Base-by-base conservation (phyloP, 2,329 filamentous ascomycete genomes). In the Neurospora sp. region DNA sequence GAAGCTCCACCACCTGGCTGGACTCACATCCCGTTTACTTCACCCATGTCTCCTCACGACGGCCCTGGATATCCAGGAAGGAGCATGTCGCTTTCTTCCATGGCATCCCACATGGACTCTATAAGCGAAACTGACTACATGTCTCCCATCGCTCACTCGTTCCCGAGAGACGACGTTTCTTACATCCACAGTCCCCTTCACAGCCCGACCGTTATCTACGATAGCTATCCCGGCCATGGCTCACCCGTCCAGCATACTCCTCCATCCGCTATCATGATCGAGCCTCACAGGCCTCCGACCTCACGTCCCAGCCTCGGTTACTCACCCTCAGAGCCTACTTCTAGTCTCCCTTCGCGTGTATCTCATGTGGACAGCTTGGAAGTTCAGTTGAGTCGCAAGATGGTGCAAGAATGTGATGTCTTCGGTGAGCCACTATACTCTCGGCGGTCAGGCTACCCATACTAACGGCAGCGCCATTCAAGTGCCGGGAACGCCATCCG, bases 121-220 rank as follows among this genome's bases (percentile, higher is more conserved):
- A 82, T 89, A 69, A 88, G 86, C 76, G 87, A 89, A 36, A 83
- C 86, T 70, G 87, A 89, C 75, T 89, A 89, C 79, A 72, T 88
- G 81, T 84, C 84, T 72, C 79, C 86, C 8, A 82, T 89, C 73
- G 84, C 83, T 77, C 87, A 88, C 68, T 81, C 83, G 1, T 85
- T 83, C 72, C 80, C 80, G 1, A 76, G 85, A 72, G 87, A 89
- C 37, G 87, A 89, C 23, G 79, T 87, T 33, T 81, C 84, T 2
- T 88, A 85, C 74, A 80, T 62, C 15, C 52, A 62, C 52, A 62
- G 52, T 10, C 72, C 74, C 1, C 69, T 87, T 70, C 82, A 85
- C 75, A 88, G 85, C 78, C 85, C 87, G 5, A 81, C 81, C 4
- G 81, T 85, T 69, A 82, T 88, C 74, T 89, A 89, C 76, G 87